Percentiles rank a stretch among this genome's conserved stretches.
Conservation (phyloP, 306 rosid genomes). For the Albizia julibrissin region DNA sequence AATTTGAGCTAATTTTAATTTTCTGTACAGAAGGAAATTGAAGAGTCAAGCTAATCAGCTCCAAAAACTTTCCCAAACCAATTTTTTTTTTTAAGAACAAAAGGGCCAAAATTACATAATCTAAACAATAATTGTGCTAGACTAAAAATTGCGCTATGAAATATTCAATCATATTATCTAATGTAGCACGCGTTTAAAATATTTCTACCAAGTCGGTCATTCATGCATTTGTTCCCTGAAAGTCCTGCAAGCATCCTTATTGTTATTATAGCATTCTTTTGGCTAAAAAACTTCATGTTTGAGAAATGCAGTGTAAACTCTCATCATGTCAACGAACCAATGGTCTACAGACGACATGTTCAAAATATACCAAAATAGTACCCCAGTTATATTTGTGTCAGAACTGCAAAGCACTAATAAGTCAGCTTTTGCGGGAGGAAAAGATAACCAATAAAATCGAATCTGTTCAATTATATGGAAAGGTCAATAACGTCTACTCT, state of each 20-base stretch:
- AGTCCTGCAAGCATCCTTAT: background rate
- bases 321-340: background rate
- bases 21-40: background rate
- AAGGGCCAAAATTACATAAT: background rate
- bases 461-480: background rate
- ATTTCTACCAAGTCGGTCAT: background rate
- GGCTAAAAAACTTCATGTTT: background rate
- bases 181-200: background rate
- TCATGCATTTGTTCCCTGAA: background rate
- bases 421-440: background rate
- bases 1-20: background rate
- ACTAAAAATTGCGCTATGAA: background rate
- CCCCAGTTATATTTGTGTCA: background rate
- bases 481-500: background rate
- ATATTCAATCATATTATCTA: background rate
- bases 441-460: background rate
- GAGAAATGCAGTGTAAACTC: background rate
- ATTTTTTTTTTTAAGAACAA: background rate
- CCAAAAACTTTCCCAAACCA: background rate
- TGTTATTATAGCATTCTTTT: background rate
- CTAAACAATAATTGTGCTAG: background rate
- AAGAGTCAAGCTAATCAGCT: background rate
- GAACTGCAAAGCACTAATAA: background rate
- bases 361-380: background rate
- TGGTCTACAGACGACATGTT: background rate